phyloP scores from a whole-genome alignment of 2,329 filamentous ascomycete species.

The Tetracladium maxilliforme region DNA sequence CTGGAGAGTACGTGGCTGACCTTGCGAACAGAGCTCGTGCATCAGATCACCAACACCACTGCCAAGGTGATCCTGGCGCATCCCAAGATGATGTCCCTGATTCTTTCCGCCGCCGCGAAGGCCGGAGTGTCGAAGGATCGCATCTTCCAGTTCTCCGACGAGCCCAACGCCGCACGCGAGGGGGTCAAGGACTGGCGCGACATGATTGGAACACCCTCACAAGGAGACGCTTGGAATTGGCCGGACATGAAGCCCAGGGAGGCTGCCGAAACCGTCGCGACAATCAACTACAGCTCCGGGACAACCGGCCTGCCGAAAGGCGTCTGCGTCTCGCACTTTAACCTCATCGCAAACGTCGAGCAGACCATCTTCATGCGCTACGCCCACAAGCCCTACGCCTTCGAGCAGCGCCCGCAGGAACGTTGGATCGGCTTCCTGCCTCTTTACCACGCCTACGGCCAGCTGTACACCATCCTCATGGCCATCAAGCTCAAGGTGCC shows the following conservation, averaged over 20 bases:
- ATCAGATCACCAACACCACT: conserved; percentile 34
- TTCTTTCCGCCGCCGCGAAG: conserved; percentile 25
- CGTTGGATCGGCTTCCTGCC: conserved; percentile 47
- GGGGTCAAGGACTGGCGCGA: conserved; percentile 47
- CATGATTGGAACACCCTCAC: conserved; percentile 33
- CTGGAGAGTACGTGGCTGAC: too few relatives aligned
- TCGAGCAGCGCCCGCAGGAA: conserved; percentile 23
- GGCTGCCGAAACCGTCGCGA: conserved; percentile 19
- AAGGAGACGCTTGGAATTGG: conserved; percentile 48
- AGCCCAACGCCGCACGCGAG: conserved; percentile 11
- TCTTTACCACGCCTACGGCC: conserved; percentile 47
- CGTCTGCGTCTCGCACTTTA: conserved; percentile 31
- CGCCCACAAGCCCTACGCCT: conserved; percentile 18
- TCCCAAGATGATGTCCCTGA: conserved; percentile 25
- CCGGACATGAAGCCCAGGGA: conserved; percentile 27
- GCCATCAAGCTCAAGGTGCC: conserved; percentile 25
- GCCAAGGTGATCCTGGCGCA: conserved; percentile 34
- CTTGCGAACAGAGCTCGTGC: conserved; percentile 31
- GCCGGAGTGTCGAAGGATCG: conserved; percentile 21
- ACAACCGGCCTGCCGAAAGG: conserved; percentile 36
- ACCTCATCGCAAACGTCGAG: conserved; percentile 31
- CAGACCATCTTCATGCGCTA: conserved; percentile 31
- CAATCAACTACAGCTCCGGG: conserved; percentile 34
- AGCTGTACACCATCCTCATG: conserved; percentile 34
- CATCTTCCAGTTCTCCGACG: conserved; percentile 33